Conservation (phyloP, 225 moss, liverwort and hornwort species). For the Climacium dendroides region DNA sequence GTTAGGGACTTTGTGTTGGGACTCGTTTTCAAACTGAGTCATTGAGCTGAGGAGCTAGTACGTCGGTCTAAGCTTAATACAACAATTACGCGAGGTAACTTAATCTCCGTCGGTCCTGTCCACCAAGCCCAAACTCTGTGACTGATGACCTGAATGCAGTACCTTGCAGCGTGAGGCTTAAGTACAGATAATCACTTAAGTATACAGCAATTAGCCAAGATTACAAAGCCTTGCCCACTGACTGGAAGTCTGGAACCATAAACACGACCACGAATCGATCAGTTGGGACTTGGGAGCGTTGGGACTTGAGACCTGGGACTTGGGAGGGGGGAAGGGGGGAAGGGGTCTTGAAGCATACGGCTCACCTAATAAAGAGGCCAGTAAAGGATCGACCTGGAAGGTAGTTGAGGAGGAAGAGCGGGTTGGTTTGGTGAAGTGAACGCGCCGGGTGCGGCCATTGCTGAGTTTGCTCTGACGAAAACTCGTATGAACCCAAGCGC, state of each 20-base stretch:
- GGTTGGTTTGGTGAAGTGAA: neutral
- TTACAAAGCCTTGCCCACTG: neutral
- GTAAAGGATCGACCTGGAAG: neutral
- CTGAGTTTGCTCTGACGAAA: neutral
- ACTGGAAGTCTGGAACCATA: neutral
- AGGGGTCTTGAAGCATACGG: neutral
- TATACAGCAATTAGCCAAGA: neutral
- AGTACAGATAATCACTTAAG: too few species aligned
- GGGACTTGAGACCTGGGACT: neutral
- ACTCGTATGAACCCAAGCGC: neutral
- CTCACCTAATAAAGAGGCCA: neutral
- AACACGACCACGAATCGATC: neutral
- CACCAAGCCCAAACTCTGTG: neutral
- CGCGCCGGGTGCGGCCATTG: neutral
- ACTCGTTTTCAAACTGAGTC: neutral
- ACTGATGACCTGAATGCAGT: neutral
- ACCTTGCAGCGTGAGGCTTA: neutral
- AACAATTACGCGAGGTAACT: neutral
- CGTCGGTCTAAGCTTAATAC: neutral
- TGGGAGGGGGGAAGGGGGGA: neutral
- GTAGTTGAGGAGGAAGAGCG: constrained; percentile 1
- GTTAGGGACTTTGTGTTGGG: neutral
- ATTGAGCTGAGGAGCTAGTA: neutral
- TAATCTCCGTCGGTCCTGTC: neutral
- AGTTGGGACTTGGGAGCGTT: neutral